Base-by-base conservation (phyloP, 2,329 filamentous ascomycete species). In the Akanthomyces dipterigenus region DNA sequence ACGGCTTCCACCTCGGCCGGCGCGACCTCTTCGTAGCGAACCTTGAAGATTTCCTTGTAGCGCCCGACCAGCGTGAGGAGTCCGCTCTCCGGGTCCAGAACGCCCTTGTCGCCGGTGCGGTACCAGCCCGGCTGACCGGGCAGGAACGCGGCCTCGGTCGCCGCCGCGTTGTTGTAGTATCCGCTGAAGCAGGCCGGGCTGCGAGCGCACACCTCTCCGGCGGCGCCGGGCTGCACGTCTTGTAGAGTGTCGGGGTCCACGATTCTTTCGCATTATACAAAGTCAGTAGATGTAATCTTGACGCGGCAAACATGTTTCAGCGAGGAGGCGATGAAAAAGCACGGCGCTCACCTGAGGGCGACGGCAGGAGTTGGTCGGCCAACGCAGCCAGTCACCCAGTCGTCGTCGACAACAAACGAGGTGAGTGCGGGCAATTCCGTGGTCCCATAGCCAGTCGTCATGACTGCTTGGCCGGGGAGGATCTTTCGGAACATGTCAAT, bases 41-140 rank as follows among this genome's bases (percentile, higher is more conserved):
- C 56, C 56, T 59, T 59, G 56, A 59, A 59, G 48, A 59, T 59
- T 22, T 59, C 45, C 38, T 59, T 59, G 56, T 51, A 51, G 22
- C 56, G 56, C 1, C 56, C 56, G 24, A 51, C 11, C 42, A 59
- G 24, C 24, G 36, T 59, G 18, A 59, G 36, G 3, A 34, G 12
- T 20, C 56, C 46, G 31, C n/a, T 59, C 5, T 24, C 36, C 7
- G 56, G 18, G 43, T 59, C 56, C 8, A 43, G 1, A 2, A 11
- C 24, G 18, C 56, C 56, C 12, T 51, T 50, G 36, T 59, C 56
- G 36, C 56, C 56, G 7, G 56, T 59, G 56, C 56, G 56, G 34
- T 51, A 51, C 56, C 56, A 59, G 31, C 45, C 55, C 4, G 43
- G 43, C 55, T 48, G 45, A 4, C 36, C 26, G 9, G 56, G 56